Conservation (phyloP, 495 filamentous ascomycete genomes). For the Rostrohypoxylon terebratum region DNA sequence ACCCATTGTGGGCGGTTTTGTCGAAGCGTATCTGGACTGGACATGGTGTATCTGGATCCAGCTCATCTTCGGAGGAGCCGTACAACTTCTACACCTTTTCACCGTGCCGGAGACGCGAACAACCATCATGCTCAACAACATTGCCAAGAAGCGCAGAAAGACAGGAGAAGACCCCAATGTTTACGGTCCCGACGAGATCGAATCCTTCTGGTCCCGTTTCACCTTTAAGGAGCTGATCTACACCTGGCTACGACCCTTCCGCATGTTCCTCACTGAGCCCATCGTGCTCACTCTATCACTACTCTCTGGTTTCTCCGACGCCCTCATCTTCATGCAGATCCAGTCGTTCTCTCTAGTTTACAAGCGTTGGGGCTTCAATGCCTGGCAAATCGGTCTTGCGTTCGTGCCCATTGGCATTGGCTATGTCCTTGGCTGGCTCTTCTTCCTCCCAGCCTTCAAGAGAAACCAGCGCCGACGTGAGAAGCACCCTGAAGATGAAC, state of each 20-base stretch:
- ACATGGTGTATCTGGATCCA: constrained; percentile 85
- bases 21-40: constrained; percentile 70
- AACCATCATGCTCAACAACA: constrained; percentile 73
- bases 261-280: constrained; percentile 81
- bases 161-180: constrained; percentile 64
- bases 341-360: constrained; percentile 75
- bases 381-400: constrained; percentile 67
- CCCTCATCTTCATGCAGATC: constrained; percentile 84
- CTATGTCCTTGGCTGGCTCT: constrained; percentile 71
- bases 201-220: constrained; percentile 63
- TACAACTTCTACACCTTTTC: constrained; percentile 74
- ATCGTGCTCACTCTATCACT: constrained; percentile 79
- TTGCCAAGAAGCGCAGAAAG: constrained; percentile 73
- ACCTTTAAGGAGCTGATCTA: constrained; percentile 65
- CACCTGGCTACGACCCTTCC: constrained; percentile 78
- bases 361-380: constrained; percentile 70
- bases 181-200: constrained; percentile 72
- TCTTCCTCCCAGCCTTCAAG: constrained; percentile 72
- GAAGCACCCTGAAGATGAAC: constrained; percentile 66
- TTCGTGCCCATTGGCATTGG: constrained; percentile 74
- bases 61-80: constrained; percentile 75
- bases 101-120: constrained; percentile 76
- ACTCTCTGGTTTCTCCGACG: constrained; percentile 80
- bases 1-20: constrained; percentile 82
- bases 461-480: constrained; percentile 66